Base-by-base conservation (phyloP, 345 rosid species). In the Eucalyptus sp. region DNA sequence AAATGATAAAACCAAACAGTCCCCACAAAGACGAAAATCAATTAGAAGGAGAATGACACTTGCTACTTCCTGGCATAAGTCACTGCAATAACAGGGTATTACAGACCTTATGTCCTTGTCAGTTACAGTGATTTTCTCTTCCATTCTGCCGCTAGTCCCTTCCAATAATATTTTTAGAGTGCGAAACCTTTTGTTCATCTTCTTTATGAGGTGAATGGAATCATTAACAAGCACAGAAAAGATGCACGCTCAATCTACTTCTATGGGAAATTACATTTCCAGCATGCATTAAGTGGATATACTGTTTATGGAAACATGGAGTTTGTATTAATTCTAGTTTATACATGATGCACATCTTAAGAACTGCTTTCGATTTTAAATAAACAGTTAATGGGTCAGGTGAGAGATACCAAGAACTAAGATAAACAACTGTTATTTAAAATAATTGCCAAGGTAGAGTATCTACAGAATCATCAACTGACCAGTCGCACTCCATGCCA, bases 401-500 rank as follows among this genome's bases (percentile, higher is more conserved):
- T 31, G 51, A 15, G 20, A 85, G 87, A 20, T 27, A 85, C 87
- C 87, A 29, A 85, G 54, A 46, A n/a, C 51, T 31, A 48, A 85
- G 13, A 48, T 13, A 87, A 46, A 12, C 86, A 86, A 80, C 24
- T 6, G 48, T 41, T 41, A 41, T 76, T 22, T 76, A 76, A 76
- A 20, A 76, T 76, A 20, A 76, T 37, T 41, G 84, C 48, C 84
- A 76, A 41, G 50, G 20, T 24, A 46, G 50, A 52, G 58, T 46
- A 85, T 85, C 43, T 31, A 85, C 87, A 85, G 25, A 85, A 27
- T 85, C 87, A 27, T 85, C 54, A 85, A 50, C 97, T 89, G 76
- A 97, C 99, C 99, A 96, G 92, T 97, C 99, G 90, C 98, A 97
- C 91, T 97, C 99, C 92, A 94, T 91, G 88, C 99, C 97, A 71